Evolutionary conservation across 331 rosid genomes (phyloP).

Genomic region (Erythrophleum ivorense): DNA sequence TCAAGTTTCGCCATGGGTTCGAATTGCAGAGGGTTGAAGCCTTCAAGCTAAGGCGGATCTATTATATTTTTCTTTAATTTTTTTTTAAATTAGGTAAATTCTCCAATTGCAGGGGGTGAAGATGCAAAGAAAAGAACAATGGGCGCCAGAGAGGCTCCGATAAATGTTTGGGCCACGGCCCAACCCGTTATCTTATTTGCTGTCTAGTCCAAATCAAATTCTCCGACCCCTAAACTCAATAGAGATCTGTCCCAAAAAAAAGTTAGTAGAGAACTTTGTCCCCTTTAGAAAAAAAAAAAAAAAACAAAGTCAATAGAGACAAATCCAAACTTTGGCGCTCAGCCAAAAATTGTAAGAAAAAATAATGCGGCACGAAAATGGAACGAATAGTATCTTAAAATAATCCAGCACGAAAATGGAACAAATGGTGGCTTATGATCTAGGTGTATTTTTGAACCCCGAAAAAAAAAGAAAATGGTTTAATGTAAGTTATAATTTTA

Average conservation of each 20-base stretch:
- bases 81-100: not conserved
- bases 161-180: slow-evolving; percentile 4
- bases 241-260: too few relatives aligned
- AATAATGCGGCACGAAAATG: too few relatives aligned
- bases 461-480: too few relatives aligned
- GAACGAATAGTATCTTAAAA: too few relatives aligned
- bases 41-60: not conserved
- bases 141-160: not conserved
- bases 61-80: not conserved
- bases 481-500: too few relatives aligned
- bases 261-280: too few relatives aligned
- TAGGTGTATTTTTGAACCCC: too few relatives aligned
- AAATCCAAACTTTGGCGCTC: not conserved
- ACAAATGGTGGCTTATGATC: too few relatives aligned
- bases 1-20: slow-evolving; percentile 63
- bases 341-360: too few relatives aligned
- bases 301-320: not conserved
- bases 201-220: not conserved
- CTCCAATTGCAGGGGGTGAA: not conserved
- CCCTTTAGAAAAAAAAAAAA: too few relatives aligned
- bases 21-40: slow-evolving; percentile 17
- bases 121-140: not conserved
- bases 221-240: too few relatives aligned
- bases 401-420: too few relatives aligned
- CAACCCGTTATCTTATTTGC: not conserved